A percentile compares a stretch with the other conserved stretches of the same genome.
These are phyloP conservation scores for Suillus lakei DNA, from an alignment of 768 basidiomycete genomes.

Conservation along the genomic window DNA sequence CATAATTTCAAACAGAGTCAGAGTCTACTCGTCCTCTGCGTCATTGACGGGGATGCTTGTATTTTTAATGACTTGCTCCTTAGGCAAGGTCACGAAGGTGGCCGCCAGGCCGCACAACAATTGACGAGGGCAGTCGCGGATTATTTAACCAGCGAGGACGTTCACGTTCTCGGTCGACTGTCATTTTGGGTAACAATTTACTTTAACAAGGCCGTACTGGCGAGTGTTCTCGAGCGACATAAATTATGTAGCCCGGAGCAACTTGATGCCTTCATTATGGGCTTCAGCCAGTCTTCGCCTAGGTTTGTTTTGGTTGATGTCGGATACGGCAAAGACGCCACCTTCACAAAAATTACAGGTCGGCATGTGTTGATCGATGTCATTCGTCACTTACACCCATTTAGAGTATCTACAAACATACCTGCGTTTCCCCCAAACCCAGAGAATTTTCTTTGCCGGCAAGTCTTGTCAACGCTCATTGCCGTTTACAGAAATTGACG, in stretches of 20 bases:
- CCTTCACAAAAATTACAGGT: constrained; percentile 78
- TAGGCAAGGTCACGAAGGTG: constrained; percentile 67
- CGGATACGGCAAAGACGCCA: constrained; percentile 62
- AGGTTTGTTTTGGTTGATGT: constrained; percentile 74
- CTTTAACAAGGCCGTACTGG: constrained; percentile 63
- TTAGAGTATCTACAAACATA: constrained; percentile 75
- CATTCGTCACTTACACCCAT: constrained; percentile 7
- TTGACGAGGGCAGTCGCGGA: constrained; percentile 73
- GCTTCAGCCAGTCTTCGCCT: constrained; percentile 76
- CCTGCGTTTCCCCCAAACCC: constrained; percentile 73
- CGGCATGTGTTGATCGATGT: constrained; percentile 9
- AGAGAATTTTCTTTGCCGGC: constrained; percentile 77
- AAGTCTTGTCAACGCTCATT: constrained; percentile 21
- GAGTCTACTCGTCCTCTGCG: constrained; percentile 72
- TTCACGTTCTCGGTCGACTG: constrained; percentile 63
- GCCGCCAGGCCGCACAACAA: constrained; percentile 60
- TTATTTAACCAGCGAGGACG: constrained; percentile 64
- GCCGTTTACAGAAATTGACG: constrained; percentile 9
- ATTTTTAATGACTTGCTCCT: constrained; percentile 67
- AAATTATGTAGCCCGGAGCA: constrained; percentile 67
- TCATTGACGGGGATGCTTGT: constrained; percentile 74
- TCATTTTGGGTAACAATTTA: constrained; percentile 81
- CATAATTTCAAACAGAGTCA: constrained; percentile 48
- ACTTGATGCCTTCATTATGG: constrained; percentile 69
- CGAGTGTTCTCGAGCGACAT: constrained; percentile 53